Base-by-base conservation (phyloP, 345 rosid species). In the Eucalyptus urophylla region DNA sequence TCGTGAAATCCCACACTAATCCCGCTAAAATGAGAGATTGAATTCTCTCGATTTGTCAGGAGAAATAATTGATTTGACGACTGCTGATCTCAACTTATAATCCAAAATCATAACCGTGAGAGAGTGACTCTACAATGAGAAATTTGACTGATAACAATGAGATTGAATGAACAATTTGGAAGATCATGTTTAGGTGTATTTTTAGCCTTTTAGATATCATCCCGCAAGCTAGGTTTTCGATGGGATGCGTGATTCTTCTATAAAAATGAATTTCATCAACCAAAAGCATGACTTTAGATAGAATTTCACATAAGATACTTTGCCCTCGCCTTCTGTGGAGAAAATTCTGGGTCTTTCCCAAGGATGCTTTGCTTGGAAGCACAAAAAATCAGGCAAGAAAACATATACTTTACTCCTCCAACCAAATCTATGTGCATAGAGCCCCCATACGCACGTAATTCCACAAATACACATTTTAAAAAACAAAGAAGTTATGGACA, bases 351-450 rank as follows among this genome's bases (percentile, higher is more conserved):
- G 45, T 21, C 27, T 37, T 37, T 76, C 27, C 47, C 45, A 21
- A 11, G 90, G 86, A 91, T 93, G 10, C 95, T 92, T 94, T 92
- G 93, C 96, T 91, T 95, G 89, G 87, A 92, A 92, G 92, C 90
- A 89, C 87, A 88, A 87, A 89, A 86, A 86, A 44, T 49, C 44
- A 14, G 56, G 85, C n/a, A 45, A 45, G 3, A 72, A 37, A 25
- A 27, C 11, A 58, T 72, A 90, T 45, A 88, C 49, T 88, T 86
- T 88, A 58, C 43, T 80, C 76, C 50, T 43, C 14, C 80, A 43
- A 19, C 33, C 22, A 67, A 43, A 67, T 31, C 88, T 27, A 8
- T 86, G 76, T 86, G 76, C 54, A 8, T 40, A 81, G 47, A 76
- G 13, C 7, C 11, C 83, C 25, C 47, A 21, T 51, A 87, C 89